Evolutionary conservation across 2,329 filamentous ascomycete species (phyloP), one percentile per base, ranked within the genome.

Genomic region (Alternaria brassicicola): DNA sequence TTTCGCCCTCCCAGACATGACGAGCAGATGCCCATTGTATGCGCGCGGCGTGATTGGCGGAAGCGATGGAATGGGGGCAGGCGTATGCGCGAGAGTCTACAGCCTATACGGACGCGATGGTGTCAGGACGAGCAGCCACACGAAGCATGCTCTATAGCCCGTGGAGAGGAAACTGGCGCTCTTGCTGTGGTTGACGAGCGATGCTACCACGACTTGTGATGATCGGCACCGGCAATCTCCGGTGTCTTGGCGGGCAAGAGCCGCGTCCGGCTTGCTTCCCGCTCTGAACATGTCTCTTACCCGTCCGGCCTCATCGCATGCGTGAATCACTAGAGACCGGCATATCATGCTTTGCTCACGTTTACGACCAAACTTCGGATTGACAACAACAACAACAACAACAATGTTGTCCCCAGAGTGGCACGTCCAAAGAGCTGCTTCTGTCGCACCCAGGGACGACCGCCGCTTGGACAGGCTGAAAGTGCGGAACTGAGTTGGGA

Each of bases 11-110:
- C 80, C 50, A 83, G 78, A 68, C 81, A 83, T 51, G 81, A 83
- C 51, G 78, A 74, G 73, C 81, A 83, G 69, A 80, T 75, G 62
- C 80, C 81, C 81, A 83, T 82, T 69, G 72, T 76, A 69, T 69
- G 70, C 52, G 59, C 43, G 30, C 23, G 45, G 49, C n/a, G 52
- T 45, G 45, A 35, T 38, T 21, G 35, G 23, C 19, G 30, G 23
- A 9, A 17, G 35, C 45, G 57, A 53, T 42, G 23, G 41, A 26
- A 45, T 17, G 25, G 33, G 54, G 33, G 36, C 17, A 42, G 26
- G 15, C 17, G 42, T n/a, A 19, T 30, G 30, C 46, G 9, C 17
- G 5, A 4, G 2, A 0, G 3, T 52, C 25, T 45, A 52, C 42
- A 25, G 39, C 39, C 49, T 53, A 59, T 51, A 55, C 19, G 28